Evolutionary conservation across 177 flowering plant genomes (phyloP).

Genomic region (Tripterygium wilfordii): DNA sequence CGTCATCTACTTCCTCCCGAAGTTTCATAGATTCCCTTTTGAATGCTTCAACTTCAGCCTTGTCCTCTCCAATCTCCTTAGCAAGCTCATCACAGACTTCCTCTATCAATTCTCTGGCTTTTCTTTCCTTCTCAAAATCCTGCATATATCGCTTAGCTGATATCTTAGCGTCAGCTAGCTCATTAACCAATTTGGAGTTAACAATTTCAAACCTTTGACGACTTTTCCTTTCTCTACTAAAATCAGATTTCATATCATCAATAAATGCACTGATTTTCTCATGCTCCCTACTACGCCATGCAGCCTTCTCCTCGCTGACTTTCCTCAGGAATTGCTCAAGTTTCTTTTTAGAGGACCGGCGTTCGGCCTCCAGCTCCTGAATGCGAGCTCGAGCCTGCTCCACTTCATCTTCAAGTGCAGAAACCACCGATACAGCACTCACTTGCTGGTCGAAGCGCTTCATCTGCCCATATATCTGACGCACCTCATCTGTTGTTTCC

Average conservation of each 20-base stretch:
- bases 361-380: slow-evolving; percentile 73
- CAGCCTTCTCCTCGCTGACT: slow-evolving; percentile 70
- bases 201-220: slow-evolving; percentile 62
- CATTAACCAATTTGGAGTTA: slow-evolving; percentile 72
- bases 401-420: slow-evolving; percentile 71
- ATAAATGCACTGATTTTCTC: slow-evolving; percentile 68
- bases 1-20: slow-evolving; percentile 66
- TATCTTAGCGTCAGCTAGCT: slow-evolving; percentile 65
- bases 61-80: slow-evolving; percentile 64
- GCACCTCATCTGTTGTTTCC: slow-evolving; percentile 47
- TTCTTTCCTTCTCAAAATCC: slow-evolving; percentile 63
- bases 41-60: slow-evolving; percentile 55
- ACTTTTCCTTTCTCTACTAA: slow-evolving; percentile 67
- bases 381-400: slow-evolving; percentile 66
- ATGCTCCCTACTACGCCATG: slow-evolving; percentile 85
- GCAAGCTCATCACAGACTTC: slow-evolving; percentile 79
- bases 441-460: slow-evolving; percentile 48
- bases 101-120: slow-evolving; percentile 50
- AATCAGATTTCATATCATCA: slow-evolving; percentile 57
- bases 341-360: slow-evolving; percentile 73
- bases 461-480: slow-evolving; percentile 31
- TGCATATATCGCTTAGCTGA: slow-evolving; percentile 66
- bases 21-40: slow-evolving; percentile 50
- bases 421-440: slow-evolving; percentile 42
- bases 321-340: slow-evolving; percentile 79